A percentile compares a stretch with the other conserved stretches of the same genome.
These are phyloP conservation scores for Penstemon eatonii DNA, from an alignment of 257 asterid species.

Conservation along the genomic window DNA sequence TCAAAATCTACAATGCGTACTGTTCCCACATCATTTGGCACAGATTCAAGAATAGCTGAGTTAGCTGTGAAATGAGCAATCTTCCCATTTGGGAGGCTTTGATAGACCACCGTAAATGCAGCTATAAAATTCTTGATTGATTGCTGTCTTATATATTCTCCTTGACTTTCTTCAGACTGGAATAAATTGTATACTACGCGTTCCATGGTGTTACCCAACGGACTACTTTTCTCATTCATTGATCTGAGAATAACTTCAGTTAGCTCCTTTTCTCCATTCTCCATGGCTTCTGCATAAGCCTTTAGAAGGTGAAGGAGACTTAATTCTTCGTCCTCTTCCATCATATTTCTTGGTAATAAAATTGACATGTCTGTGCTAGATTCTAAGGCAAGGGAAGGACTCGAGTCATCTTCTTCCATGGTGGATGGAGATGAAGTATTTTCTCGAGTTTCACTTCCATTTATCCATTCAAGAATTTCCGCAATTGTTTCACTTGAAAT, in stretches of 20 bases:
- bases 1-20: constrained; percentile 53
- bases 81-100: constrained; percentile 53
- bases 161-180: constrained; percentile 39
- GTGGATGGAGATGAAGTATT: constrained; percentile 33
- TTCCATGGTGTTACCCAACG: constrained; percentile 49
- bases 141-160: constrained; percentile 49
- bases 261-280: constrained; percentile 55
- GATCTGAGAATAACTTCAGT: constrained; percentile 46
- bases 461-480: constrained; percentile 44
- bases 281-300: constrained; percentile 66
- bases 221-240: constrained; percentile 42
- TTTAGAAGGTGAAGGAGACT: constrained; percentile 48
- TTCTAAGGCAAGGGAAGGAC: constrained; percentile 39
- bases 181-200: constrained; percentile 61
- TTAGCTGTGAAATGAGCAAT: constrained; percentile 63
- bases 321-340: constrained; percentile 41
- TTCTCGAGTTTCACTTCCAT: constrained; percentile 33
- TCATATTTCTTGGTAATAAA: constrained; percentile 30
- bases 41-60: constrained; percentile 49
- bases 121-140: constrained; percentile 43
- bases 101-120: constrained; percentile 56
- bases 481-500: constrained; percentile 26
- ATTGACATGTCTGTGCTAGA: constrained; percentile 29
- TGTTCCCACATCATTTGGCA: constrained; percentile 32
- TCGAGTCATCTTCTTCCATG: constrained; percentile 35